Evolutionary conservation across 106 monocot genomes (phyloP).

Genomic region (Ottelia alismoides): DNA sequence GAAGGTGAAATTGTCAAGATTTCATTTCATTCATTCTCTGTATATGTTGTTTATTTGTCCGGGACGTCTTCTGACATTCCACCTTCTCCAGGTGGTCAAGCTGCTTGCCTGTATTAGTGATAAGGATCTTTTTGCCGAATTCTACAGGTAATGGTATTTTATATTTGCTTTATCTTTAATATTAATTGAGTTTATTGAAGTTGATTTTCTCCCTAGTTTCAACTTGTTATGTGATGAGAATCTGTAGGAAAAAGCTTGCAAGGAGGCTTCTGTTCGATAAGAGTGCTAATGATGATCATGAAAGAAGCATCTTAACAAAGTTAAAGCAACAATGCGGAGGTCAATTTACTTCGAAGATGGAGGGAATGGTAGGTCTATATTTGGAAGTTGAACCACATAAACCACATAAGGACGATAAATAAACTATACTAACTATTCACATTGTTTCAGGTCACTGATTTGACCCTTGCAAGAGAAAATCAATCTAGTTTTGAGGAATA

Average conservation of each 20-base stretch:
- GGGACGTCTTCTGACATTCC: no score
- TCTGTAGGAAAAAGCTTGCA: slow-evolving; percentile 52
- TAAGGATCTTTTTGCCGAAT: slow-evolving; percentile 36
- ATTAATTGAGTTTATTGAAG: neutral
- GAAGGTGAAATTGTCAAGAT: slow-evolving; percentile 14
- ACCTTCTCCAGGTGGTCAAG: slow-evolving; percentile 28
- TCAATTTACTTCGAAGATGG: slow-evolving; percentile 72
- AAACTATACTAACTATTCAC: no score
- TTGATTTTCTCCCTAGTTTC: slow-evolving; percentile 1
- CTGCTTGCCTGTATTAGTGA: slow-evolving; percentile 26
- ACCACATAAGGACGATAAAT: no score
- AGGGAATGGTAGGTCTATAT: slow-evolving; percentile 83
- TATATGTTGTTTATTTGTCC: neutral
- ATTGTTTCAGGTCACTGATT: slow-evolving; percentile 87
- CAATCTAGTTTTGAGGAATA: slow-evolving; percentile 90
- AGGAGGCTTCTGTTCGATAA: slow-evolving; percentile 48
- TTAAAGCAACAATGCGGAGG: slow-evolving; percentile 62
- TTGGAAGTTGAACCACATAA: no score
- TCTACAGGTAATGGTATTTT: slow-evolving; percentile 16
- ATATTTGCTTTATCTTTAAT: neutral
- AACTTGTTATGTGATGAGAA: neutral
- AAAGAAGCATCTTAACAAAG: slow-evolving; percentile 51
- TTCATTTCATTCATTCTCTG: neutral
- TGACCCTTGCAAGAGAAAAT: slow-evolving; percentile 89
- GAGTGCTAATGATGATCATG: slow-evolving; percentile 62